Conservation (phyloP, 768 basidiomycete species). For the Mycena alexandri region DNA sequence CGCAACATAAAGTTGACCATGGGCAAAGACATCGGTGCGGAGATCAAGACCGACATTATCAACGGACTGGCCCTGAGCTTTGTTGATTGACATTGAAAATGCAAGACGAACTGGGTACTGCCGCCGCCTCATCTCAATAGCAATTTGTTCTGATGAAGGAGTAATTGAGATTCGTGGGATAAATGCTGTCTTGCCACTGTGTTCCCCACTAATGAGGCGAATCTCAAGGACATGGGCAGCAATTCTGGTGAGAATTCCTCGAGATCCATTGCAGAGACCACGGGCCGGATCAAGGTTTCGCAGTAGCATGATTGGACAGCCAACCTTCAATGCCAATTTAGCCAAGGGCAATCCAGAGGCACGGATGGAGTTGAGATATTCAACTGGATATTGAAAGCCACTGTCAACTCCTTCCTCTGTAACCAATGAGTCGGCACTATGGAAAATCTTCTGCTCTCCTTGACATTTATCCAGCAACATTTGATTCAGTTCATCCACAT, state of each 20-base stretch:
- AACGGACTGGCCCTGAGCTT: constrained; percentile 51
- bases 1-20: constrained; percentile 18
- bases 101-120: constrained; percentile 59
- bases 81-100: constrained; percentile 61
- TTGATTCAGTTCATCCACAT: constrained; percentile 46
- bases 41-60: constrained; percentile 1
- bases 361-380: constrained; percentile 49
- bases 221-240: constrained; percentile 47
- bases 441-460: constrained; percentile 40
- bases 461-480: constrained; percentile 40
- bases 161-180: constrained; percentile 50
- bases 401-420: constrained; percentile 36
- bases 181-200: constrained; percentile 46
- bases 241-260: constrained; percentile 43
- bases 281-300: constrained; percentile 50
- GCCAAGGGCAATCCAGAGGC: constrained; percentile 48
- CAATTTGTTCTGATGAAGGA: constrained; percentile 19
- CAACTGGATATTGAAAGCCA: constrained; percentile 41
- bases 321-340: constrained; percentile 44
- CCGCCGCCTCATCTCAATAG: constrained; percentile 42
- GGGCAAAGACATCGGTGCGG: not conserved
- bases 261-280: constrained; percentile 54
- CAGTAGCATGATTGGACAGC: constrained; percentile 54
- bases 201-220: constrained; percentile 44
- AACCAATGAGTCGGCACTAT: constrained; percentile 47